Base-by-base conservation (phyloP, 2,329 filamentous ascomycete genomes). In the Trichophyton mentagrophytes region DNA sequence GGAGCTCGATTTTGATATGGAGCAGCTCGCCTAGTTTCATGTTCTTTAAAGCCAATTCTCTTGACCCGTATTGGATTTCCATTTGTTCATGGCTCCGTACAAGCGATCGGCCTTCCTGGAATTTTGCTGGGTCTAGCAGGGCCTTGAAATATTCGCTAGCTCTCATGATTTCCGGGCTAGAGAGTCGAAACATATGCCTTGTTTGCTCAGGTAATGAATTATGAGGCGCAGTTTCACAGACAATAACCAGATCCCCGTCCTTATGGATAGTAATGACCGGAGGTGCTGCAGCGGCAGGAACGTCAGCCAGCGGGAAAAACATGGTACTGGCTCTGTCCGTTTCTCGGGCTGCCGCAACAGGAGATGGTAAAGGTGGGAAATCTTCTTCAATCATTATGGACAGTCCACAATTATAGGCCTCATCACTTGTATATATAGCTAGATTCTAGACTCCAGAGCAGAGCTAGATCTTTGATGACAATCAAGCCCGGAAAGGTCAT, bases 71-170 rank as follows among this genome's bases (percentile, higher is more conserved):
- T 53, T 62, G 53, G 27, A 59, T 58, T 6, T 51, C 55, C 8
- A 68, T 61, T 17, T 56, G 49, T 38, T 49, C 44, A 17, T 63
- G 66, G 55, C 63, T 70, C 66, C 69, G 65, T 59, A 67, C 65
- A 61, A 77, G 66, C 3, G 66, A 57, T 56, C 68, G 69, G 4
- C 75, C 74, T 62, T 77, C 75, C 1, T 67, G 68, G 60, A 77
- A 77, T 60, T 77, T 77, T 13, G 69, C 65, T 1, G 73, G 71
- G 40, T 77, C 74, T 15, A 77, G 65, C 11, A 77, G 65, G 20
- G 69, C 72, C 20, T 68, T 63, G 58, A 77, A 77, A 49, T 77
- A 77, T 3, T 69, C 68, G 56, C 73, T 76, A 5, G 70, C 69
- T 20, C 62, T 55, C 22, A 65, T 69, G 13, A 77, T 65, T 42